phyloP scores from a whole-genome alignment of 306 rosid genomes.

The Alnus glutinosa region DNA sequence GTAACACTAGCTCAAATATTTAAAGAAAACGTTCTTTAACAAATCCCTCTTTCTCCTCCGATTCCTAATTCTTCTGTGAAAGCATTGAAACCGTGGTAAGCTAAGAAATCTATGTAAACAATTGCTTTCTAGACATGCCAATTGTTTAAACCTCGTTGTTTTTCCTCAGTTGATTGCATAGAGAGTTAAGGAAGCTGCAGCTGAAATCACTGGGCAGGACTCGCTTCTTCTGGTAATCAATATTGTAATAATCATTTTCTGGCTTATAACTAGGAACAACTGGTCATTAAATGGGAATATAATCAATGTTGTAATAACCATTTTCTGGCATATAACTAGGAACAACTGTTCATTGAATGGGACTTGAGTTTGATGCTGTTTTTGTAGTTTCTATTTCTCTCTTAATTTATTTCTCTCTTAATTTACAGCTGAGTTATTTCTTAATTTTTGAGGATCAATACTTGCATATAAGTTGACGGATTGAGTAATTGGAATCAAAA shows the following conservation, averaged over 20 bases:
- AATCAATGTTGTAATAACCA: too few relatives aligned
- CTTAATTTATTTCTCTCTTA: neutral
- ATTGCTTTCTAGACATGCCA: slow-evolving; percentile 3
- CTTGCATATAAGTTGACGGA: neutral
- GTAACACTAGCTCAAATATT: slow-evolving; percentile 32
- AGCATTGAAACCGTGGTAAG: slow-evolving; percentile 53
- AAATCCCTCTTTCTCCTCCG: neutral
- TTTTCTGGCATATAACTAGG: neutral
- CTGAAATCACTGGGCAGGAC: slow-evolving; percentile 86
- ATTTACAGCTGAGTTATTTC: neutral
- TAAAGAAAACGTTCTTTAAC: neutral
- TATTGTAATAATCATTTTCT: neutral
- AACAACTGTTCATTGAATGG: slow-evolving; percentile 1
- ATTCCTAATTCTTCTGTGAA: slow-evolving; percentile 16
- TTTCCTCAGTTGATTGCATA: slow-evolving; percentile 77
- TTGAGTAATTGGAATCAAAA: neutral
- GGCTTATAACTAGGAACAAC: neutral
- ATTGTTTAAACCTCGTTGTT: neutral
- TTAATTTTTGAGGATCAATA: neutral
- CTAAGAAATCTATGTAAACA: neutral
- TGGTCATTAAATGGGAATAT: too few relatives aligned
- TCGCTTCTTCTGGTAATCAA: slow-evolving; percentile 87
- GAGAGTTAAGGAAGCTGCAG: slow-evolving; percentile 67
- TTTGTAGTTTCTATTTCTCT: neutral
- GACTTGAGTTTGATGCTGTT: neutral